These are phyloP conservation scores for Sugiyamaella valdiviana DNA, from an alignment of 805 yeast genomes.

Conservation along the genomic window DNA sequence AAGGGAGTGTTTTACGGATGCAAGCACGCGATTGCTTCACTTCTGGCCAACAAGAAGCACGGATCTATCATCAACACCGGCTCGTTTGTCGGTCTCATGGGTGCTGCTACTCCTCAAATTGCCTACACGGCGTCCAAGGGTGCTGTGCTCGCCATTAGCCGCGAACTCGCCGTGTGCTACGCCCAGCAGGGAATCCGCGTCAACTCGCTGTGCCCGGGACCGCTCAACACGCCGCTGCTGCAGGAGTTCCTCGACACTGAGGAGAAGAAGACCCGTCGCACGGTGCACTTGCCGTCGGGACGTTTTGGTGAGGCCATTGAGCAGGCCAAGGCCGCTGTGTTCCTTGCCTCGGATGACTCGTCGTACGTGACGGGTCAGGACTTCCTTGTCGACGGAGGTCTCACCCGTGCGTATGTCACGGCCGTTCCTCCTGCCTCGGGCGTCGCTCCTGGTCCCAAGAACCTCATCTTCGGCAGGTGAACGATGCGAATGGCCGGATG, in stretches of 20 bases:
- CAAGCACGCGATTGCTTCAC: constrained; percentile 32
- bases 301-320: constrained; percentile 62
- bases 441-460: constrained; percentile 25
- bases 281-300: constrained; percentile 44
- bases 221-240: constrained; percentile 55
- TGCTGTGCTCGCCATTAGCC: constrained; percentile 33
- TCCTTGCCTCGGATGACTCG: constrained; percentile 47
- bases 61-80: constrained; percentile 36
- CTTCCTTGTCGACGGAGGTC: constrained; percentile 54
- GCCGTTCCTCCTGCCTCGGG: constrained; percentile 22
- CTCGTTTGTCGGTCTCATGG: constrained; percentile 34
- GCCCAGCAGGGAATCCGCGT: constrained; percentile 50
- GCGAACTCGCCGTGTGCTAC: constrained; percentile 51
- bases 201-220: constrained; percentile 55
- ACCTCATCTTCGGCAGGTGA: constrained; percentile 25
- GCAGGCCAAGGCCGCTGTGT: constrained; percentile 53
- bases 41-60: constrained; percentile 25
- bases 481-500: too few relatives aligned
- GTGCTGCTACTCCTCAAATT: constrained; percentile 36
- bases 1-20: constrained; percentile 35
- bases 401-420: constrained; percentile 30
- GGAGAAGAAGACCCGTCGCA: constrained; percentile 42
- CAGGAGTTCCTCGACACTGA: constrained; percentile 49
- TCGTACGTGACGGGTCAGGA: constrained; percentile 56
- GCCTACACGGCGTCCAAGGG: constrained; percentile 38